Evolutionary conservation across 768 basidiomycete species (phyloP), one percentile per base, ranked within the genome.

Genomic region (Ramaria rubella): DNA sequence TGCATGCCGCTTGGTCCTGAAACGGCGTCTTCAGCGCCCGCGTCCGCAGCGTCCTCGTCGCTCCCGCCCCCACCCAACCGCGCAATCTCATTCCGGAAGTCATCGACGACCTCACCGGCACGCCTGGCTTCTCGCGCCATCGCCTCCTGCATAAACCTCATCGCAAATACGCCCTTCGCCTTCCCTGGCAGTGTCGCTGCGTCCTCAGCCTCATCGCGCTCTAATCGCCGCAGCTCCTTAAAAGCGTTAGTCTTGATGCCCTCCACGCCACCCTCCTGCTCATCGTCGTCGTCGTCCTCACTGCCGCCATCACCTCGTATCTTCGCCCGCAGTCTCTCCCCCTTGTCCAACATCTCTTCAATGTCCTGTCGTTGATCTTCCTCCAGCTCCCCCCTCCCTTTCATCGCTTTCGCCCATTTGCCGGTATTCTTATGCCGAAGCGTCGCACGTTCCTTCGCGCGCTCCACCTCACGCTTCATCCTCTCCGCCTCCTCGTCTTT

Each of bases 61-160:
- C 67, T 71, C 0, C 68, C 75, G 11, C 61, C 68, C 0, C 65
- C 68, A 4, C 65, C 68, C 40, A 70, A 67, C 49, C 72, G 68
- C 31, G 80, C 82, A 64, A 96, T 73, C 63, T 91, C 89, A 60
- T 74, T 74, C 59, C 83, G 71, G 58, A 95, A 83, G 62, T 89
- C 87, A 55, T 89, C 87, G 4, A 79, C 83, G 60, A 82, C 78
- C 56, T 77, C 77, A 57, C 85, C 75, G 1, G 80, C 82, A 52
- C 77, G 75, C 8, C 68, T 73, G 62, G 79, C 72, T 55, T 85
- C 79, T 60, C 90, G 76, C 4, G 81, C 81, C 74, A 87, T 84
- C 0, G 92, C 94, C 45, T 94, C 87, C 69, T 88, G 86, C 95
- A 99, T 99, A 71, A 98, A 99, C 72, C 96, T 97, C 96, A 98